Evolutionary conservation across 352 stramenopile species (phyloP).

Genomic region (Pythium plurisporium): DNA sequence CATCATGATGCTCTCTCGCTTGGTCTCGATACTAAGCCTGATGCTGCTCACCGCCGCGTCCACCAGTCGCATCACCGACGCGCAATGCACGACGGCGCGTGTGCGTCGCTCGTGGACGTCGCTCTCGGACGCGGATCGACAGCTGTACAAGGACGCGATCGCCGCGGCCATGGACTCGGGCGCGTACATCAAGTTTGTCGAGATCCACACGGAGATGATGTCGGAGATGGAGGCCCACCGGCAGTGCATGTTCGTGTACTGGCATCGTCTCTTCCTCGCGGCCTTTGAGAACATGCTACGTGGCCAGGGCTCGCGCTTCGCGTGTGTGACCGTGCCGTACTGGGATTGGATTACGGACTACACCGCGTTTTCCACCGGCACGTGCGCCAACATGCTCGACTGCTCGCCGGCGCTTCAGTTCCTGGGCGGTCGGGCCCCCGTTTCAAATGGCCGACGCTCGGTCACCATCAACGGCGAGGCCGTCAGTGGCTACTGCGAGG

Average conservation of each 20-base stretch:
- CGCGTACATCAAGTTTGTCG: constrained; percentile 27
- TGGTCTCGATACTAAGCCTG: neutral
- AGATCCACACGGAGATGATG: constrained; percentile 31
- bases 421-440: constrained; percentile 30
- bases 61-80: neutral
- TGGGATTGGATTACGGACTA: constrained; percentile 71
- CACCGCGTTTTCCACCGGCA: constrained; percentile 27
- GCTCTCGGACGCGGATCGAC: constrained; percentile 17
- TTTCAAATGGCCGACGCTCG: neutral
- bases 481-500: constrained; percentile 36
- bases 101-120: constrained; percentile 19
- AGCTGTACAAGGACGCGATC: constrained; percentile 29
- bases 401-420: constrained; percentile 43
- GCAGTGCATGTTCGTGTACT: constrained; percentile 82
- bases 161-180: constrained; percentile 29
- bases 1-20: neutral
- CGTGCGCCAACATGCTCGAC: constrained; percentile 36
- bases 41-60: neutral
- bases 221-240: constrained; percentile 24
- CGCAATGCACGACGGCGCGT: neutral
- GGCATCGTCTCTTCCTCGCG: constrained; percentile 61
- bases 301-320: constrained; percentile 37
- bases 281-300: constrained; percentile 85
- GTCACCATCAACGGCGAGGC: constrained; percentile 39
- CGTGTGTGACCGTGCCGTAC: constrained; percentile 75